Evolutionary conservation across 352 stramenopile species (phyloP).

Genomic region (Blastocystis sp.): DNA sequence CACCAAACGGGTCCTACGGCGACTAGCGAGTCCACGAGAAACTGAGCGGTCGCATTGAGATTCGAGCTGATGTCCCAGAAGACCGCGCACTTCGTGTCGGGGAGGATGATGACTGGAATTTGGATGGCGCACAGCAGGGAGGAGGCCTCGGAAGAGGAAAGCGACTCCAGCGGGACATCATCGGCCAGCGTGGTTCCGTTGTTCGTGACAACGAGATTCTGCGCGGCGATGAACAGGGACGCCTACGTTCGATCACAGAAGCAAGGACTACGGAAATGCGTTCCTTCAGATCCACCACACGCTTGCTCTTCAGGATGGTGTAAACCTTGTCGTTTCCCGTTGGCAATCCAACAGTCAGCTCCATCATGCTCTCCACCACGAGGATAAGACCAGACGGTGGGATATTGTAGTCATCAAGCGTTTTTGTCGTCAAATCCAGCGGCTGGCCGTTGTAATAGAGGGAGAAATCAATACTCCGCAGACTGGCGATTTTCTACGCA

Average conservation of each 20-base stretch:
- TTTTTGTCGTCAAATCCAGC: not conserved
- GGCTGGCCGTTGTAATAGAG: not conserved
- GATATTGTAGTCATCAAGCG: slow-evolving; percentile 32
- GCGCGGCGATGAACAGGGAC: slow-evolving; percentile 40
- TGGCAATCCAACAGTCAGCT: slow-evolving; percentile 12
- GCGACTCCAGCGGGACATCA: not conserved
- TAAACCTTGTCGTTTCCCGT: slow-evolving; percentile 57
- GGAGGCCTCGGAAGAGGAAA: not conserved
- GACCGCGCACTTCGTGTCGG: not conserved
- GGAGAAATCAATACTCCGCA: slow-evolving; percentile 45
- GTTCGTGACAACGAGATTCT: slow-evolving; percentile 28
- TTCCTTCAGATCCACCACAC: slow-evolving; percentile 41
- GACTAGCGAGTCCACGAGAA: not conserved
- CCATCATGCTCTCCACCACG: slow-evolving; percentile 8
- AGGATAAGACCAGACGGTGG: slow-evolving; percentile 14
- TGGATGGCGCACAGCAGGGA: slow-evolving; percentile 57
- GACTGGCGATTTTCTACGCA: slow-evolving; percentile 11
- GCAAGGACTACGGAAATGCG: slow-evolving; percentile 27
- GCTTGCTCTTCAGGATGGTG: slow-evolving; percentile 34
- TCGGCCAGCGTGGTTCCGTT: not conserved
- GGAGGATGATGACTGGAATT: not conserved
- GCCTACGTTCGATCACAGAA: not conserved
- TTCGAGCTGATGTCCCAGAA: slow-evolving; percentile 65
- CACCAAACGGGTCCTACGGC: not conserved
- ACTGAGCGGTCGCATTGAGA: slow-evolving; percentile 45